Evolutionary conservation across 352 stramenopile genomes (phyloP), one percentile per base, ranked within the genome.

Genomic region (Pythium sp.): DNA sequence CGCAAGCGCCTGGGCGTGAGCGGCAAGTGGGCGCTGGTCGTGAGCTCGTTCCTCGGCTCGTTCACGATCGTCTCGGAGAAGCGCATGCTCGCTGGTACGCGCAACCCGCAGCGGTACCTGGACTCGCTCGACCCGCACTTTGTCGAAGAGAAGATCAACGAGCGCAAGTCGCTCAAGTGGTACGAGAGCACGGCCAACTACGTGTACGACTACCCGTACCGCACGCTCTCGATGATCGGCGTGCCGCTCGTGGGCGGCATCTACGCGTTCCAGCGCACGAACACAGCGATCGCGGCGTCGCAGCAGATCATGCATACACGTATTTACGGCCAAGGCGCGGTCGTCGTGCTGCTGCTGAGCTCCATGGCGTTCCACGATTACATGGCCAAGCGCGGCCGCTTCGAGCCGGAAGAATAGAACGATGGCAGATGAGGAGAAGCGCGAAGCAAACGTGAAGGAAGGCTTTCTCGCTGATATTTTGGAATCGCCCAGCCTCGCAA

Each of bases 221-320:
- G 77, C 47, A 72, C 79, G 24, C 62, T 95, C 22, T 62, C 81
- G 32, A 67, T 69, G 0, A 74, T 91, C 8, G 86, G 84, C 59
- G 74, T 72, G 20, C 87, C 87, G 9, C 67, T 93, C 7, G 87
- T 95, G 0, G 85, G 82, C 22, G 73, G 84, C 58, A 95, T 95
- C 65, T 93, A 84, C 72, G 65, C 75, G 22, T 86, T 80, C 64
- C 87, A 95, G 75, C 74, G 76, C 62, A 69, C 85, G 56, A 93
- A 95, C 76, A 82, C 76, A 69, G 76, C 75, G 57, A 88, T 95
- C 71, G 77, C 80, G 47, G 53, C 70, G 7, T 93, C 87, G 67
- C 87, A 95, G 77, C 82, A 93, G 84, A 88, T 95, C 72, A 95
- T 95, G 87, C 80, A 93, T 76, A 91, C 87, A 55, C 85, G 87